Evolutionary conservation across 148 eudicot species (phyloP), one percentile per base, ranked within the genome.

Genomic region (Persicaria tinctoria): DNA sequence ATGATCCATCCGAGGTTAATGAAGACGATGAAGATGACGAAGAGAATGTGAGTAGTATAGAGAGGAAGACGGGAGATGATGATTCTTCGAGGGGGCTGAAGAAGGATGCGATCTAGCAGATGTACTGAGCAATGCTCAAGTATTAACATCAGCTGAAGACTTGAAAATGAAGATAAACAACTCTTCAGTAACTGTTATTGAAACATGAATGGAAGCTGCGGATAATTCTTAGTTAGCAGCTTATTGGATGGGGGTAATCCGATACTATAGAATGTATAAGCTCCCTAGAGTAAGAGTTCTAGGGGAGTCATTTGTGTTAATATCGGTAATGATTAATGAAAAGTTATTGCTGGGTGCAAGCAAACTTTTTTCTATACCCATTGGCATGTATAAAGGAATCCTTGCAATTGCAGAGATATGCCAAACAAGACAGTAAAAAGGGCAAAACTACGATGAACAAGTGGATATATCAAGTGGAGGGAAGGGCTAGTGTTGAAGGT

Each of bases 371-470:
- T 55, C 17, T 55, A 60, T n/a, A 60, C 48, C 12, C 5, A 44
- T 46, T 46, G 27, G 46, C 46, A 46, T 1, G 13, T 46, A 63
- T 46, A 10, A 63, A 46, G 17, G 46, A 63, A 32, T 12, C 69
- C 46, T 63, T 4, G 16, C 13, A 23, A 41, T 63, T 4, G 16
- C 13, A 23, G 66, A 60, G 32, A 20, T 38, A 23, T 1, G 38
- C 38, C 8, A 60, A 23, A 60, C 66, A 60, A 60, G 5, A 60
- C 41, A 23, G 66, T 18, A 23, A 63, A 50, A 38, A 10, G 69
- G 38, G 69, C n/a, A 63, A 63, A 63, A 63, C 12, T 63, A 32
- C 46, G n/a, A 63, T 63, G 69, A 2, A 17, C 62, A 56, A n/a
- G 69, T 63, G 69, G 46, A 38, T 63, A 27, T 6, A 32, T 38